These are phyloP conservation scores for Tetraselmis striata DNA, from an alignment of 139 green algal genomes.

Conservation along the genomic window DNA sequence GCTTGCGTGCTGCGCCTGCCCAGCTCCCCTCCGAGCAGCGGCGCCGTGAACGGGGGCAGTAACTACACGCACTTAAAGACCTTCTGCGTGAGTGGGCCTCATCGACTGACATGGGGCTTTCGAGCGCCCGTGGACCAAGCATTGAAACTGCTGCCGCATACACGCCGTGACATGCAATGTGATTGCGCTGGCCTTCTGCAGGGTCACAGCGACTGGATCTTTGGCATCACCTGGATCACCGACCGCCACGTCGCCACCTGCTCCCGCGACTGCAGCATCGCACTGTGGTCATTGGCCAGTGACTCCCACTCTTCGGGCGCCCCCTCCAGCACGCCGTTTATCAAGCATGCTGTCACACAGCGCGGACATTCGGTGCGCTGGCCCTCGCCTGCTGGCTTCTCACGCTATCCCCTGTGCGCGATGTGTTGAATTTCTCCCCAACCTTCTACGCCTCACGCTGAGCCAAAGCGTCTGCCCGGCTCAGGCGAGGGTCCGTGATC, in stretches of 20 bases:
- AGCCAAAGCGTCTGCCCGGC: too few relatives aligned
- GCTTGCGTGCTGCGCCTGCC: not conserved
- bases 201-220: constrained; percentile 69
- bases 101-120: too few relatives aligned
- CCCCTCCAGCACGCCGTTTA: not conserved
- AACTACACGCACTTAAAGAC: too few relatives aligned
- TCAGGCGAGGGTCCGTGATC: constrained; percentile 35
- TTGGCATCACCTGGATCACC: constrained; percentile 55
- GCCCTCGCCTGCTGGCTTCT: not conserved
- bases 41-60: too few relatives aligned
- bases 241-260: constrained; percentile 46
- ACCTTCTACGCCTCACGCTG: too few relatives aligned
- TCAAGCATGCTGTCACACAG: not conserved
- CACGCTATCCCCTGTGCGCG: too few relatives aligned
- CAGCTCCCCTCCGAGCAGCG: not conserved
- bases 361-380: not conserved
- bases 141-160: too few relatives aligned
- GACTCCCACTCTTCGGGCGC: not conserved
- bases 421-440: too few relatives aligned
- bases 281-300: not conserved
- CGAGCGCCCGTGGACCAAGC: too few relatives aligned
- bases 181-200: constrained; percentile 5
- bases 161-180: not conserved
- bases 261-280: not conserved
- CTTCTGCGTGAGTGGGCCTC: not conserved